phyloP scores from a whole-genome alignment of 495 filamentous ascomycete species.

The Podospora pseudopauciseta region DNA sequence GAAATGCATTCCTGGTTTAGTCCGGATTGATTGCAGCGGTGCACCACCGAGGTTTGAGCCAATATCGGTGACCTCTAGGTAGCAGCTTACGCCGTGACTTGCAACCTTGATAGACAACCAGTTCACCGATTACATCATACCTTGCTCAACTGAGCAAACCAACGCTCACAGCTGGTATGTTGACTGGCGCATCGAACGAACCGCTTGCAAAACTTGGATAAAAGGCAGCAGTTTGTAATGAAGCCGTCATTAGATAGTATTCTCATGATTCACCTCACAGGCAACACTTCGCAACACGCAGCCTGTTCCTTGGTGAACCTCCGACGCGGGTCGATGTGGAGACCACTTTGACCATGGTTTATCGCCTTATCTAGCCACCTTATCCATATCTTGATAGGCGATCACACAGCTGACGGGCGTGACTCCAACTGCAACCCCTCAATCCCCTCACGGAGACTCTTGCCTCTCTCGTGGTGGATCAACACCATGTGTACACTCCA shows the following conservation, averaged over 20 bases:
- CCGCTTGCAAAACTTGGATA: background rate
- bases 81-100: background rate
- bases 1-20: background rate
- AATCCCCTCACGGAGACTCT: background rate
- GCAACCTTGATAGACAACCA: background rate
- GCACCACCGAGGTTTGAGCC: background rate
- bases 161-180: background rate
- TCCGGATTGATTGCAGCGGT: background rate
- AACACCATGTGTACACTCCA: background rate
- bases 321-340: background rate
- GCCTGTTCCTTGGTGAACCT: background rate
- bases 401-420: background rate
- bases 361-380: background rate
- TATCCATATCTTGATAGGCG: background rate
- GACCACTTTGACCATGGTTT: background rate
- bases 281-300: background rate
- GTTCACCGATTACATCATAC: slow-evolving; percentile 8
- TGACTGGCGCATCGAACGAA: background rate
- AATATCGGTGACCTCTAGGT: background rate
- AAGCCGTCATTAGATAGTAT: background rate
- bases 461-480: background rate
- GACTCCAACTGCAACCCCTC: background rate
- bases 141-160: slow-evolving; percentile 1
- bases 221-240: background rate
- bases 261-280: background rate